phyloP scores from a whole-genome alignment of 2,329 filamentous ascomycete species.

The Cadophora gregata region DNA sequence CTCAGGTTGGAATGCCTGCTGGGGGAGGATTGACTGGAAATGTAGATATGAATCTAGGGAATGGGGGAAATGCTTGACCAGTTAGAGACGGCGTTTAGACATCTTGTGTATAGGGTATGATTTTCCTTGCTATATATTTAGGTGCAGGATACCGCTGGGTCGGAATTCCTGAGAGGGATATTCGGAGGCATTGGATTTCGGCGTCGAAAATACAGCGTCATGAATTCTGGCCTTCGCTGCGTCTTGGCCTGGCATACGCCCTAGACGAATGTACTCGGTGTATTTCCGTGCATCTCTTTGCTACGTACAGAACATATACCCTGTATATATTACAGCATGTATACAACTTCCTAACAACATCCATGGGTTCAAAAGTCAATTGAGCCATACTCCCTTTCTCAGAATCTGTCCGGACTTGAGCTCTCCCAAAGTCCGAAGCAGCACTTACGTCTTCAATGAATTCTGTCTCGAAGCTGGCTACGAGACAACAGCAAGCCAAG shows the following conservation, averaged over 20 bases:
- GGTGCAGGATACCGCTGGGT: background rate
- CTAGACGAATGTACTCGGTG: background rate
- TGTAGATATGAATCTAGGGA: conserved; percentile 12
- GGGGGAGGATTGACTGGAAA: background rate
- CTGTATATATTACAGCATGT: background rate
- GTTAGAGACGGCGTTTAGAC: background rate
- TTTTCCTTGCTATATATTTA: background rate
- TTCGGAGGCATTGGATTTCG: background rate
- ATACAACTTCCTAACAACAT: background rate
- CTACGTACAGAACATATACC: background rate
- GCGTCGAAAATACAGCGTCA: background rate
- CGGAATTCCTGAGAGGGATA: background rate
- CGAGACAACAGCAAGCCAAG: too few species aligned
- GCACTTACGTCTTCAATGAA: too few species aligned
- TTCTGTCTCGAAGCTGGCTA: too few species aligned
- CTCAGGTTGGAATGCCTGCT: background rate
- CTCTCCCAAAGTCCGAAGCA: too few species aligned
- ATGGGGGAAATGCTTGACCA: background rate
- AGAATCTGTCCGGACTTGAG: too few species aligned
- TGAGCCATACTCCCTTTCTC: too few species aligned
- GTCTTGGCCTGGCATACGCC: background rate
- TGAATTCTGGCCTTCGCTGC: background rate
- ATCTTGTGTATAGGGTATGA: background rate
- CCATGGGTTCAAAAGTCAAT: too few species aligned
- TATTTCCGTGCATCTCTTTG: background rate